Base-by-base conservation (phyloP, 192 early-diverging fungal genomes). In the Obelidium mucronatum region DNA sequence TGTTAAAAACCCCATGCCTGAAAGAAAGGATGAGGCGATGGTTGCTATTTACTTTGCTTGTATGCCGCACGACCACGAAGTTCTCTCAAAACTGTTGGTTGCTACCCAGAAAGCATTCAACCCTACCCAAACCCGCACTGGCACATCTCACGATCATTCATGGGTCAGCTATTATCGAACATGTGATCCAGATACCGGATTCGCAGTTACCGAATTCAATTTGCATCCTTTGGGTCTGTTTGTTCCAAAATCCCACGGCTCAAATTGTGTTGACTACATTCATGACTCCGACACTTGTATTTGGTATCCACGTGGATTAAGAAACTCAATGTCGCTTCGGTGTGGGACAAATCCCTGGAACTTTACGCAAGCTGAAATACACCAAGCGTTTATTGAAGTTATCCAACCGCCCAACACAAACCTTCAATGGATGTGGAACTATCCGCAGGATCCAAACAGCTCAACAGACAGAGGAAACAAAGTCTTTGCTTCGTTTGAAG, bases 301-400 rank as follows among this genome's bases (percentile, higher is more conserved):
- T 13, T 59, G 56, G 56, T 24, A 59, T 59, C 56, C 56, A 33
- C 4, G 8, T 30, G 31, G 24, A 13, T 59, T 59, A 13, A 4
- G 11, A 8, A 59, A 59, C 56, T 13, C 4, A 6, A 4, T 59
- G 4, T 59, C 31, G n/a, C 31, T 59, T 8, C 8, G 8, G n/a
- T 59, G 56, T 33, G 31, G 24, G 31, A 59, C 56, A 24, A 59
- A 59, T n/a, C 56, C 56, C 5, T 59, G 56, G 56, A n/a, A 4
- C 11, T 5, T n/a, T 13, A 24, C n/a, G 4, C 11, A 6, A n/a
- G 31, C 56, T 33, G 31, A 4, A 4, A n/a, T 59, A 8, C 4
- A 8, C 4, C 8, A 4, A n/a, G n/a, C 56, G 24, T 59, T 59
- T 33, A 59, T 33, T 33, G 56, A 59, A 59, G 31, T 30, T 8